phyloP scores from a whole-genome alignment of 805 yeast species.

The Maudiozyma bulderi region DNA sequence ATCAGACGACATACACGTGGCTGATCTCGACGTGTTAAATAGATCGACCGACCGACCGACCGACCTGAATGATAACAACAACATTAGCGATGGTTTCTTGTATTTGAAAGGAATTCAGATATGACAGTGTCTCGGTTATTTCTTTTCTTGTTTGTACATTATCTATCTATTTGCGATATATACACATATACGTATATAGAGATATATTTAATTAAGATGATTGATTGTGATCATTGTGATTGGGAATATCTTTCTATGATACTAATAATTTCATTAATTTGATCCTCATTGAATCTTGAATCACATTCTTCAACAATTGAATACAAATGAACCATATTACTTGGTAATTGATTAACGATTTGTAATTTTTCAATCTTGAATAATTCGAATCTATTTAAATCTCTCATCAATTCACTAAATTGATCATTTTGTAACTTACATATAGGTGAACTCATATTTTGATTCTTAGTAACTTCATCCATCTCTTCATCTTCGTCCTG shows the following conservation, averaged over 20 bases:
- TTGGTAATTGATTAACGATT: slow-evolving; percentile 71
- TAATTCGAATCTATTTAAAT: slow-evolving; percentile 37
- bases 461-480: slow-evolving; percentile 5
- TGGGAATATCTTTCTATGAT: slow-evolving; percentile 37
- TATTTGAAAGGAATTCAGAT: no score
- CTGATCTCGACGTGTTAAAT: no score
- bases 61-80: no score
- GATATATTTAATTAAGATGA: background rate
- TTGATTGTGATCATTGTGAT: background rate
- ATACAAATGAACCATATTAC: slow-evolving; percentile 67
- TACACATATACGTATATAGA: background rate
- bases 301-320: slow-evolving; percentile 90
- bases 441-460: slow-evolving; percentile 16
- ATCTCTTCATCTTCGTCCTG: slow-evolving; percentile 11
- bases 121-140: no score
- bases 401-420: slow-evolving; percentile 24
- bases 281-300: slow-evolving; percentile 62
- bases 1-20: no score
- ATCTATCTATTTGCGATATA: no score
- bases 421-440: slow-evolving; percentile 22
- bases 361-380: slow-evolving; percentile 81
- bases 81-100: no score
- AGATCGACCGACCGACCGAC: no score
- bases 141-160: no score
- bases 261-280: slow-evolving; percentile 48